Conservation (phyloP, 208 protist genomes). For the Acanthamoeba royreba region DNA sequence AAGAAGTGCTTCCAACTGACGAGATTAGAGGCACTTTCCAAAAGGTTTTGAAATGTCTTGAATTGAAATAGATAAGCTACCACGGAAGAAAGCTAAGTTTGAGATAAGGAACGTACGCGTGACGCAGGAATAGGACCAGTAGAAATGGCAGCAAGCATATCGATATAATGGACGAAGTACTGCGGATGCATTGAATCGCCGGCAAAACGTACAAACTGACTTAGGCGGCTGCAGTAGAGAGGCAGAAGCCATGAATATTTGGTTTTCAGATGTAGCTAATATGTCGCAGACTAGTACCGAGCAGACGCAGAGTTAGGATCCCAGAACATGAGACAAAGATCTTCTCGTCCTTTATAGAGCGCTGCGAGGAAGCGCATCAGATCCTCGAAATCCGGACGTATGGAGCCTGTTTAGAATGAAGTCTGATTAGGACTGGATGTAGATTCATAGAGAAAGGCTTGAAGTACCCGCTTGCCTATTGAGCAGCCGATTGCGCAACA, state of each 20-base stretch:
- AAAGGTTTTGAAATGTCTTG: not conserved
- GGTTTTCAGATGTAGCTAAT: not conserved
- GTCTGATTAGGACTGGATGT: too few relatives aligned
- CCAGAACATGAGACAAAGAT: too few relatives aligned
- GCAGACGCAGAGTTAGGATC: not conserved
- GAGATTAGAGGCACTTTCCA: not conserved
- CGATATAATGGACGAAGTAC: slow-evolving; percentile 24
- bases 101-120: not conserved
- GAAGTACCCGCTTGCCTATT: slow-evolving; percentile 1
- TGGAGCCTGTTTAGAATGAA: not conserved
- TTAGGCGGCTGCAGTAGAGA: not conserved
- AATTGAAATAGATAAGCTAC: not conserved
- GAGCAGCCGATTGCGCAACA: not conserved
- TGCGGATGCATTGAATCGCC: not conserved
- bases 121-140: not conserved
- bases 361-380: not conserved
- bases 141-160: not conserved
- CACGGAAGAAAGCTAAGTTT: too few relatives aligned
- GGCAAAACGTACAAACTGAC: not conserved
- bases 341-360: too few relatives aligned
- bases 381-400: slow-evolving; percentile 14
- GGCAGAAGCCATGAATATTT: not conserved
- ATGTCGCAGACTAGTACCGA: not conserved
- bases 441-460: too few relatives aligned
- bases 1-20: slow-evolving; percentile 36